Percentiles rank a stretch among this genome's conserved stretches.
Conservation (phyloP, 352 stramenopile genomes). For the Phytophthora sojae region DNA sequence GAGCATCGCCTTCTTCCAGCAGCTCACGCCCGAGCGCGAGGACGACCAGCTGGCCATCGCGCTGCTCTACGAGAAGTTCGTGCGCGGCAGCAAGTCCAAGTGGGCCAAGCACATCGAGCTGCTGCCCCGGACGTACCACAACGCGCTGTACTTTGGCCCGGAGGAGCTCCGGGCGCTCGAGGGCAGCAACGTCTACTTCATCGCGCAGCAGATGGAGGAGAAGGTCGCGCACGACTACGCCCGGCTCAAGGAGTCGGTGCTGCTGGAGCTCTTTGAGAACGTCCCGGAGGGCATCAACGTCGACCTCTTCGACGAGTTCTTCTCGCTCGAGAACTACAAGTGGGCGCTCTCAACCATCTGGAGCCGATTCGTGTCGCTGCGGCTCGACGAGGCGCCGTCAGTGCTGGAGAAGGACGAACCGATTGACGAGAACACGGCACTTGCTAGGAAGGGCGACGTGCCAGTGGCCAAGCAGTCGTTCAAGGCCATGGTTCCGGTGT, state of each 20-base stretch:
- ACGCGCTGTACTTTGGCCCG: slow-evolving; percentile 69
- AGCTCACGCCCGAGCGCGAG: slow-evolving; percentile 50
- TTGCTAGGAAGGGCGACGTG: background rate
- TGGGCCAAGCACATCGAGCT: slow-evolving; percentile 76
- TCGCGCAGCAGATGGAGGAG: slow-evolving; percentile 69
- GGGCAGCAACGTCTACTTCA: slow-evolving; percentile 71
- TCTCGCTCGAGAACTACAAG: slow-evolving; percentile 79
- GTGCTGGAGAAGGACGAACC: slow-evolving; percentile 26
- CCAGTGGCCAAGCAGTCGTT: slow-evolving; percentile 42
- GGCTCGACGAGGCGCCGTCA: slow-evolving; percentile 33
- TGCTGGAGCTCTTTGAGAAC: slow-evolving; percentile 64
- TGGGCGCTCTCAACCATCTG: slow-evolving; percentile 90
- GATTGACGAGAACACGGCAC: slow-evolving; percentile 7
- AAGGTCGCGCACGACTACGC: slow-evolving; percentile 67
- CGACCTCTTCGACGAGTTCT: slow-evolving; percentile 45
- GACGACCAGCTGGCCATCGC: slow-evolving; percentile 75
- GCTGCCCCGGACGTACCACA: slow-evolving; percentile 70
- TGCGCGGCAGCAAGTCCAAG: slow-evolving; percentile 49
- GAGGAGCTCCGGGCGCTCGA: slow-evolving; percentile 48
- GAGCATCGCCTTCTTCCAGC: slow-evolving; percentile 59
- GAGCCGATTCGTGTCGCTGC: slow-evolving; percentile 84
- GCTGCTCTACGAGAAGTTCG: slow-evolving; percentile 77
- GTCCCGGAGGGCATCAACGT: slow-evolving; percentile 36
- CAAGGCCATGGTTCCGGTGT: slow-evolving; percentile 88
- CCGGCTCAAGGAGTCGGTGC: slow-evolving; percentile 42